Conservation (phyloP, 2,329 filamentous ascomycete genomes). For the Cordyceps cateniannulata region DNA sequence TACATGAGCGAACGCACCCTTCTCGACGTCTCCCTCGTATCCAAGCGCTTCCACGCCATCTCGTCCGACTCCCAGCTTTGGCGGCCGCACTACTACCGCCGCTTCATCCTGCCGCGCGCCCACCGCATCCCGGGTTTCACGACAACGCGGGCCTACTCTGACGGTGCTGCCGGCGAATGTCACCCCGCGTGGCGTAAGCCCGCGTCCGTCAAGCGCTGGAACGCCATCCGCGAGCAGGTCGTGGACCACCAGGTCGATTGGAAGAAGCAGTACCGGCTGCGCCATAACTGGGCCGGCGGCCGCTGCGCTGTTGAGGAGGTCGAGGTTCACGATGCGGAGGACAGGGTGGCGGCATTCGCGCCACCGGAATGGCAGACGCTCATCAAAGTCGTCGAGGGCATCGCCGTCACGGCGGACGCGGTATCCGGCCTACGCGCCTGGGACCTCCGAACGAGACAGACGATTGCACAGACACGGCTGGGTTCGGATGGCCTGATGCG, state of each 20-base stretch:
- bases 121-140: conserved; percentile 65
- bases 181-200: conserved; percentile 38
- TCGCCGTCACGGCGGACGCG: conserved; percentile 71
- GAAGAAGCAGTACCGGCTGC: conserved; percentile 82
- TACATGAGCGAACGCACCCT: conserved; percentile 66
- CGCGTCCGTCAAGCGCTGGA: conserved; percentile 1
- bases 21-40: conserved; percentile 58
- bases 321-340: conserved; percentile 41
- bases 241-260: conserved; percentile 54
- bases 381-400: conserved; percentile 69
- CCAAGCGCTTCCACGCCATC: conserved; percentile 65
- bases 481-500: conserved; percentile 17
- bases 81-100: conserved; percentile 81
- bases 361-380: conserved; percentile 50
- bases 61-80: conserved; percentile 81
- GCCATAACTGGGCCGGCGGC: conserved; percentile 86
- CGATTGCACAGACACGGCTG: conserved; percentile 48
- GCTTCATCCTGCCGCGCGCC: conserved; percentile 78
- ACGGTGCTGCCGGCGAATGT: conserved; percentile 32
- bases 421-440: conserved; percentile 69
- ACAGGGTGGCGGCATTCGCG: conserved; percentile 12
- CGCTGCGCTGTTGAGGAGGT: conserved; percentile 76
- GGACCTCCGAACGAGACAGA: conserved; percentile 58
- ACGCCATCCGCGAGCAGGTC: conserved; percentile 1
- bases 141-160: conserved; percentile 23